Percentiles rank a stretch among this genome's conserved stretches.
These are phyloP conservation scores for Hypericum perforatum DNA, from an alignment of 345 rosid genomes.

Conservation along the genomic window DNA sequence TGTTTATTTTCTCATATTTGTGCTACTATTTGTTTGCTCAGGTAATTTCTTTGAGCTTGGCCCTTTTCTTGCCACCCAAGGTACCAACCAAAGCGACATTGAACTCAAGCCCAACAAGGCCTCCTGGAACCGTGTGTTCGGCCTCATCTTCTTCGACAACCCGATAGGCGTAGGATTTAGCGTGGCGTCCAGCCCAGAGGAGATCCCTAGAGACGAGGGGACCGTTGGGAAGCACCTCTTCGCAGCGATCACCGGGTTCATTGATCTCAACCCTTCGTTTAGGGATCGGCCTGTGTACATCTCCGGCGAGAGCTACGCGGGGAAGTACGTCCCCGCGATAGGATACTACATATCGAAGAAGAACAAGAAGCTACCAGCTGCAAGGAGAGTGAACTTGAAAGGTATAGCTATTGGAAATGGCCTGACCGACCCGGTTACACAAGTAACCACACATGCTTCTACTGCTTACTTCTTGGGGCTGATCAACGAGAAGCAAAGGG, in stretches of 20 bases:
- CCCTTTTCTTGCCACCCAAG: not conserved
- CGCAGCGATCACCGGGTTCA: not conserved
- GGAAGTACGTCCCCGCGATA: conserved; percentile 4
- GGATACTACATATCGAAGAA: not conserved
- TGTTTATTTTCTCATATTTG: no score
- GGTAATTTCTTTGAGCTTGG: conserved; percentile 4
- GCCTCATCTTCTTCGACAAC: conserved; percentile 5
- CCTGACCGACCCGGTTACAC: conserved; percentile 5
- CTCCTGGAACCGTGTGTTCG: conserved; percentile 1
- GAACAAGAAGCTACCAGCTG: not conserved
- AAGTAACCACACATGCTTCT: not conserved
- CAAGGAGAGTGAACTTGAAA: not conserved
- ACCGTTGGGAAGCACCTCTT: conserved; percentile 1
- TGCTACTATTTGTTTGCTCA: no score
- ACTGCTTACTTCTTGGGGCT: conserved; percentile 2
- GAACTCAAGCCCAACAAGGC: not conserved
- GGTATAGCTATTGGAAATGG: not conserved
- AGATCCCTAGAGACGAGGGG: not conserved
- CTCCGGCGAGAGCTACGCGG: conserved; percentile 4
- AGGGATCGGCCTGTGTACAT: not conserved
- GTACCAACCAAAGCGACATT: not conserved
- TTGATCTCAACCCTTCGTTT: not conserved
- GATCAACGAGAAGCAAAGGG: conserved; percentile 1
- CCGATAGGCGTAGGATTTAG: conserved; percentile 1
- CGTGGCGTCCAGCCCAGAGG: not conserved